phyloP scores from a whole-genome alignment of 306 rosid genomes.

The Leucaena leucocephala region DNA sequence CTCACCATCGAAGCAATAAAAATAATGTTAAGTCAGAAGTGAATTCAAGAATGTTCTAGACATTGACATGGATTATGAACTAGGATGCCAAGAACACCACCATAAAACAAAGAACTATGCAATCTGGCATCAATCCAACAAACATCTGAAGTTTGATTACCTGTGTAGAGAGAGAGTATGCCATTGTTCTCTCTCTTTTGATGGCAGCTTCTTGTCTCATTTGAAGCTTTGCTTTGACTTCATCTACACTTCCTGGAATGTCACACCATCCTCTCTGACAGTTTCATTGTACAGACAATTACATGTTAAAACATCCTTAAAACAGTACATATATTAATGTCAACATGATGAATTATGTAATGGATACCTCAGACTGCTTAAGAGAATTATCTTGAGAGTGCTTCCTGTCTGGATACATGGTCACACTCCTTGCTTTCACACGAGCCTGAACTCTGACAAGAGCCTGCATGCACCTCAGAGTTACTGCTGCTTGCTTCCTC shows the following conservation, averaged over 20 bases:
- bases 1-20: slow-evolving; percentile 19
- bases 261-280: slow-evolving; percentile 86
- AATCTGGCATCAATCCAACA: background rate
- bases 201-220: slow-evolving; percentile 78
- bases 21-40: background rate
- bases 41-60: background rate
- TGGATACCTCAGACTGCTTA: slow-evolving; percentile 58
- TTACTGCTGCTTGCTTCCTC: slow-evolving; percentile 88
- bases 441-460: slow-evolving; percentile 82
- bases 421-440: slow-evolving; percentile 68
- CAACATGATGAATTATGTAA: background rate
- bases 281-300: background rate
- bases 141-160: slow-evolving; percentile 41
- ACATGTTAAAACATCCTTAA: slow-evolving; percentile 28
- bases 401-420: slow-evolving; percentile 52
- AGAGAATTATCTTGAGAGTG: slow-evolving; percentile 48
- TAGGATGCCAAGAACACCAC: background rate
- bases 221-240: slow-evolving; percentile 69
- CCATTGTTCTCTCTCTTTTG: slow-evolving; percentile 85
- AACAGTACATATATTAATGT: background rate
- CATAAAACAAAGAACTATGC: background rate
- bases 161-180: slow-evolving; percentile 72
- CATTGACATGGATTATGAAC: background rate
- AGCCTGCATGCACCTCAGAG: slow-evolving; percentile 95
- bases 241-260: slow-evolving; percentile 70